phyloP scores from a whole-genome alignment of 176 grass and related monocot species.

The Cenchrus fungigraminus region DNA sequence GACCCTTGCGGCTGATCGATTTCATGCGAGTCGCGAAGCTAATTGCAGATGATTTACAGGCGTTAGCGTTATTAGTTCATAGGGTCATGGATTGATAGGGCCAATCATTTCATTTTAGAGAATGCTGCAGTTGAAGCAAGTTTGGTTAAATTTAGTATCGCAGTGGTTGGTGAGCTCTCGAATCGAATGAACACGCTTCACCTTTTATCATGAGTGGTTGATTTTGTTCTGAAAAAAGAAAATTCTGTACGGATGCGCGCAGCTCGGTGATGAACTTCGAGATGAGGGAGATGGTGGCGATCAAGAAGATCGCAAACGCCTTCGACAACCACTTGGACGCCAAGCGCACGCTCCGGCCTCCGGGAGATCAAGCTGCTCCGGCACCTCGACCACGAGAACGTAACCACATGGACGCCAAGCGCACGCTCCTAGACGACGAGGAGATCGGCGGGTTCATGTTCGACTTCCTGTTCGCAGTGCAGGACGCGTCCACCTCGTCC shows the following conservation, averaged over 20 bases:
- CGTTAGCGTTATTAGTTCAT: background rate
- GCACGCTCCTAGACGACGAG: conserved; percentile 22
- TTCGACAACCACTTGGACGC: conserved; percentile 99
- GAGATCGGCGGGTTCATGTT: conserved; percentile 71
- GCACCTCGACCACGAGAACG: conserved; percentile 99
- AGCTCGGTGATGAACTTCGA: conserved; percentile 92
- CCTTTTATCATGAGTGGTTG: background rate
- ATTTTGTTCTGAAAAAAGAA: conserved; percentile 18
- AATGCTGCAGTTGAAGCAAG: background rate
- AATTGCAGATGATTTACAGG: background rate
- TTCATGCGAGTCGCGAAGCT: background rate
- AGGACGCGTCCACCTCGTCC: conserved; percentile 91
- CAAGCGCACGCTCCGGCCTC: conserved; percentile 70
- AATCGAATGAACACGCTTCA: background rate
- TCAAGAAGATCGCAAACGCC: conserved; percentile 97
- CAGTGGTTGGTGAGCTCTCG: conserved; percentile 15
- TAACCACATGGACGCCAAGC: background rate
- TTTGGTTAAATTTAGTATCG: conserved; percentile 2
- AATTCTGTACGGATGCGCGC: conserved; percentile 11
- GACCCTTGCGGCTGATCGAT: background rate
- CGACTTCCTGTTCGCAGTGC: conserved; percentile 91
- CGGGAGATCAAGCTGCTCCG: conserved; percentile 93
- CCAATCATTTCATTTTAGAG: background rate
- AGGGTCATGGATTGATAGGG: background rate
- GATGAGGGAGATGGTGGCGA: conserved; percentile 87